Base-by-base conservation (phyloP, 106 monocot species). In the Hemerocallis citrina region DNA sequence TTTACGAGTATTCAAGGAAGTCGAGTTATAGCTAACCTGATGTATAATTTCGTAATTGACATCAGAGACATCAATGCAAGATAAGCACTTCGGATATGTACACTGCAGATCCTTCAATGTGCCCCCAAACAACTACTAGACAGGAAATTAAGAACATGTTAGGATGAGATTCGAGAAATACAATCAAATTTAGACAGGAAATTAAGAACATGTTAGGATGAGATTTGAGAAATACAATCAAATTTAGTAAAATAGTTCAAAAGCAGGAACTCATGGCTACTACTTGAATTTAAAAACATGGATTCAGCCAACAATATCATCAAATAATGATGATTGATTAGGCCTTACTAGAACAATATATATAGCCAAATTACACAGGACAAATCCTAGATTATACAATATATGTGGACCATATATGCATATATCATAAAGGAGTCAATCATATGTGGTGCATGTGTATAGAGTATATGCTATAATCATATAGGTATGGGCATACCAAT, bases 61-160 rank as follows among this genome's bases (percentile, higher is more conserved):
- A 37, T 59, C 59, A 60, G 59, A 59, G 28, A 37, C 50, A 5
- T 16, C 27, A 49, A 60, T 28, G 15, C 33, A 40, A 30, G 52
- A 59, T 21, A 6, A 41, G 66, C 51, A 66, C 28, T 61, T 51
- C 6, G 59, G 66, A 52, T 60, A 66, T 16, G 34, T 29, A 6
- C 39, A 25, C 32, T 61, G 48, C 0, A 74, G 51, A 52, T 66
- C 66, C 35, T 74, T 52, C 65, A 66, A 20, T 11, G 73, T 74
- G 38, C 52, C 29, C 30, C 51, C 22, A n/a, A 74, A 35, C 24
- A 74, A 23, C 73, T 73, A 54, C 17, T 46, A 70, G 16, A 22
- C 16, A 3, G 51, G 40, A 15, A 39, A 40, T 20, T 1, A 31
- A 42, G 27, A 55, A 3, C 7, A 35, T 30, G 21, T 49, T 24